Percentiles rank a stretch among this genome's conserved stretches.
Evolutionary conservation across 306 rosid species (phyloP).

Genomic region (Sindora glabra): DNA sequence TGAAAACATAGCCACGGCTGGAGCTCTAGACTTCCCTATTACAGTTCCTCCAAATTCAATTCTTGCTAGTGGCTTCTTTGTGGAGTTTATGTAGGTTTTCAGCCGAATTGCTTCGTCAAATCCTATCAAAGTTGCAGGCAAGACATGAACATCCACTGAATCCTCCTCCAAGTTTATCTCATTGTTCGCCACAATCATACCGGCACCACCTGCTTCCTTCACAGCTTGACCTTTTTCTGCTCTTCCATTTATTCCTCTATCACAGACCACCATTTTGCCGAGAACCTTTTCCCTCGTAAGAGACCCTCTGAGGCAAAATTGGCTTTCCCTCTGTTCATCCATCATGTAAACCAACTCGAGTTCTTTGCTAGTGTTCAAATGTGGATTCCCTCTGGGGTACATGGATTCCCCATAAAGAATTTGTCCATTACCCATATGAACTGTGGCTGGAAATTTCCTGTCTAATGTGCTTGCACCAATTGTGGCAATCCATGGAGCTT

Average conservation of each 20-base stretch:
- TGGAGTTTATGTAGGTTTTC: conserved; percentile 64
- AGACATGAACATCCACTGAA: conserved; percentile 87
- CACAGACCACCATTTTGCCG: conserved; percentile 83
- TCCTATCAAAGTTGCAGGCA: conserved; percentile 85
- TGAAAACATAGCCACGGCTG: conserved; percentile 79
- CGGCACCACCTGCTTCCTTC: conserved; percentile 84
- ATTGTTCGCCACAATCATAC: conserved; percentile 77
- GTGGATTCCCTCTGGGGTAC: conserved; percentile 43
- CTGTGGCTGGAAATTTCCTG: conserved; percentile 63
- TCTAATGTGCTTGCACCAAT: conserved; percentile 81
- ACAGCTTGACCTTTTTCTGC: conserved; percentile 87
- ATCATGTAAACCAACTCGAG: conserved; percentile 53
- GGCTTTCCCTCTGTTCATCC: conserved; percentile 40
- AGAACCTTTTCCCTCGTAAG: conserved; percentile 64
- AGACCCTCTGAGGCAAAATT: conserved; percentile 67
- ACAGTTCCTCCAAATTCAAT: conserved; percentile 76
- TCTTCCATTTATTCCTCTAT: conserved; percentile 79
- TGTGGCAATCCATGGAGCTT: conserved; percentile 92
- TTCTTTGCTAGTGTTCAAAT: conserved; percentile 22
- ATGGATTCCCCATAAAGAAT: conserved; percentile 66
- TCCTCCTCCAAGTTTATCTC: conserved; percentile 77
- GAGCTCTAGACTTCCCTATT: conserved; percentile 61
- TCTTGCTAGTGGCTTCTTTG: conserved; percentile 47
- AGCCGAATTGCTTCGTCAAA: conserved; percentile 60
- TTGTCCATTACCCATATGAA: conserved; percentile 61